Conservation (phyloP, 164 flowering plant species). For the Liquidambar formosana region DNA sequence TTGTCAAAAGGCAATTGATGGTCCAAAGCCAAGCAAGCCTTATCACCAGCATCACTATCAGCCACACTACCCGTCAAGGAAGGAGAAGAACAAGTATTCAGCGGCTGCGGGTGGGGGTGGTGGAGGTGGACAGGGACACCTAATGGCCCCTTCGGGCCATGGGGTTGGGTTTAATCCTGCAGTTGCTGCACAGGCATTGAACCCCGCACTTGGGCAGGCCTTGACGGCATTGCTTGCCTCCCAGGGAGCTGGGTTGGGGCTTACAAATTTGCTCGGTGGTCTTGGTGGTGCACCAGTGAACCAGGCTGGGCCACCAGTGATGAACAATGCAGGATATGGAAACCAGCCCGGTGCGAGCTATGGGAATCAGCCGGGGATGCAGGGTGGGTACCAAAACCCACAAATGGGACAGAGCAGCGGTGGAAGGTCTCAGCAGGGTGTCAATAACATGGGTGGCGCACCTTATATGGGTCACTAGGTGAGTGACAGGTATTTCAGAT, state of each 20-base stretch:
- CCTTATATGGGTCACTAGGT: conserved; percentile 51
- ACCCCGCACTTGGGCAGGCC: conserved; percentile 76
- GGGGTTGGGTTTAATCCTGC: conserved; percentile 45
- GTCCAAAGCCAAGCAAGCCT: conserved; percentile 19
- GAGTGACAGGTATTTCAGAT: conserved; percentile 19
- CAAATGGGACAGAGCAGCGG: conserved; percentile 34
- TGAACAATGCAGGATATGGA: conserved; percentile 37
- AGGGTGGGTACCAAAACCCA: conserved; percentile 44
- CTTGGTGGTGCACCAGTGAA: conserved; percentile 42
- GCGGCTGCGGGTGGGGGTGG: conserved; percentile 12
- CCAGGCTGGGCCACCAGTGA: conserved; percentile 35
- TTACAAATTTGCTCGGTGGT: conserved; percentile 57
- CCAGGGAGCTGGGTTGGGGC: conserved; percentile 71
- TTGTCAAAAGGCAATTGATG: conserved; percentile 46
- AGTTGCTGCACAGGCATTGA: conserved; percentile 41
- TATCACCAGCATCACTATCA: conserved; percentile 21
- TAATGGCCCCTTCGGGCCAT: conserved; percentile 61
- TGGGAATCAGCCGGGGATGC: conserved; percentile 49
- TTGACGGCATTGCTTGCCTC: conserved; percentile 61
- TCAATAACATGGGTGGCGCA: conserved; percentile 22
- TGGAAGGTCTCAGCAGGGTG: conserved; percentile 31
- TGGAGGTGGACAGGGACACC: conserved; percentile 33
- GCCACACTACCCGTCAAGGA: conserved; percentile 27
- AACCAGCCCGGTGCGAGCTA: conserved; percentile 43
- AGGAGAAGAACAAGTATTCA: conserved; percentile 30